Percentiles rank a stretch among this genome's conserved stretches.
Conservation (phyloP, 495 filamentous ascomycete species). For the Tuber borchii region DNA sequence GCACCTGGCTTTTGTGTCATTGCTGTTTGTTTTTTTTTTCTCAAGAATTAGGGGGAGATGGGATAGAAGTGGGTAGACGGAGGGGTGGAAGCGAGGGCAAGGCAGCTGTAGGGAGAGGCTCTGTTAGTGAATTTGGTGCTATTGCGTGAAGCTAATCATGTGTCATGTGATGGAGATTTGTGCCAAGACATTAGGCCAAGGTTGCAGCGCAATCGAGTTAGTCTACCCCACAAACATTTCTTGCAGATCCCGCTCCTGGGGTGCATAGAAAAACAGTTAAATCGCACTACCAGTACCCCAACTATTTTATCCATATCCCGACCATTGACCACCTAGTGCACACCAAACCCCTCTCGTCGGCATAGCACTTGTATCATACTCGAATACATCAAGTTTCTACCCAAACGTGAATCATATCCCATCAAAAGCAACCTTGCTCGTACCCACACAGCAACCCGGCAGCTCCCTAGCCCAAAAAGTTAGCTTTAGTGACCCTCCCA, state of each 20-base stretch:
- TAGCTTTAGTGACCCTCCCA: too few relatives aligned
- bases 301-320: neutral
- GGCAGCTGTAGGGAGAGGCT: neutral
- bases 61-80: neutral
- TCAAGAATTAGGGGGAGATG: neutral
- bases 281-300: neutral
- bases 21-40: neutral
- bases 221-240: neutral
- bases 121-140: neutral
- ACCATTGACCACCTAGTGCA: neutral
- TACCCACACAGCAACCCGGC: neutral
- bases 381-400: neutral
- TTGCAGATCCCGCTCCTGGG: neutral
- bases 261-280: neutral
- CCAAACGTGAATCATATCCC: neutral
- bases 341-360: neutral
- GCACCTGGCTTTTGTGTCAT: constrained; percentile 52
- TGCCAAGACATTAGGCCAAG: neutral
- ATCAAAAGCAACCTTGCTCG: neutral
- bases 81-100: neutral
- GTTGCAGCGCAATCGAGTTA: neutral
- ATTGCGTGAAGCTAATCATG: neutral
- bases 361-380: too few relatives aligned
- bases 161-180: neutral
- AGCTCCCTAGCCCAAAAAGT: neutral